Percentiles rank a stretch among this genome's conserved stretches.
Evolutionary conservation across 2,329 filamentous ascomycete species (phyloP).

Genomic region (Aspergillus terreus): DNA sequence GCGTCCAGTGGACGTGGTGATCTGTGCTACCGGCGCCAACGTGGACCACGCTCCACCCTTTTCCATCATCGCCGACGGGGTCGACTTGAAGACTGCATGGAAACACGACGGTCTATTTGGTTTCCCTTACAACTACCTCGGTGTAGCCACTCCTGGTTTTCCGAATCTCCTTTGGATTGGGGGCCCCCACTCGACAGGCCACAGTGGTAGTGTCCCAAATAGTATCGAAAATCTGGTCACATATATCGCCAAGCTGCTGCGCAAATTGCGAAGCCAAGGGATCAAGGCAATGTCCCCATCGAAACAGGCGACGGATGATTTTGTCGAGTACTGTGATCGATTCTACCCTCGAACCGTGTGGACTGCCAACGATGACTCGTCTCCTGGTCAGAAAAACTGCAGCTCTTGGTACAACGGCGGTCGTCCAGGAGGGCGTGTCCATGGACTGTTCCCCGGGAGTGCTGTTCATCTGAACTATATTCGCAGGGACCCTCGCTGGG

Average conservation of each 20-base stretch:
- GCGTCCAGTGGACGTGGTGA: conserved; percentile 60
- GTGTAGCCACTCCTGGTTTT: conserved; percentile 60
- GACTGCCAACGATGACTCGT: conserved; percentile 36
- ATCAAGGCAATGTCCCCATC: conserved; percentile 60
- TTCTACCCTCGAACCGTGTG: conserved; percentile 51
- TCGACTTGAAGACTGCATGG: conserved; percentile 57
- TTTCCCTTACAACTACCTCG: conserved; percentile 66
- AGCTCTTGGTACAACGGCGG: conserved; percentile 71
- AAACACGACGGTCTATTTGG: conserved; percentile 52
- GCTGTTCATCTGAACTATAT: conserved; percentile 60
- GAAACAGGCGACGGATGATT: conserved; percentile 58
- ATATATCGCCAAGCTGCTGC: conserved; percentile 63
- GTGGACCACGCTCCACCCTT: conserved; percentile 58
- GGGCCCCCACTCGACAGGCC: conserved; percentile 58
- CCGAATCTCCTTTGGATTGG: conserved; percentile 65
- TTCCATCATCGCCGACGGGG: conserved; percentile 53
- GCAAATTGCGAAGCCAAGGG: conserved; percentile 63
- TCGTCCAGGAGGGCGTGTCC: conserved; percentile 58
- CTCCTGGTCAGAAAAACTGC: conserved; percentile 53
- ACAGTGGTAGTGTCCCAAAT: conserved; percentile 65
- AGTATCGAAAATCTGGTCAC: conserved; percentile 63
- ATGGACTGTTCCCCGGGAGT: conserved; percentile 68
- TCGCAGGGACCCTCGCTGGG: conserved; percentile 55
- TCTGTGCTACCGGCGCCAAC: conserved; percentile 67
- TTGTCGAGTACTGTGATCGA: conserved; percentile 41